phyloP scores from a whole-genome alignment of 352 stramenopile species.

The Aphanomyces astaci region DNA sequence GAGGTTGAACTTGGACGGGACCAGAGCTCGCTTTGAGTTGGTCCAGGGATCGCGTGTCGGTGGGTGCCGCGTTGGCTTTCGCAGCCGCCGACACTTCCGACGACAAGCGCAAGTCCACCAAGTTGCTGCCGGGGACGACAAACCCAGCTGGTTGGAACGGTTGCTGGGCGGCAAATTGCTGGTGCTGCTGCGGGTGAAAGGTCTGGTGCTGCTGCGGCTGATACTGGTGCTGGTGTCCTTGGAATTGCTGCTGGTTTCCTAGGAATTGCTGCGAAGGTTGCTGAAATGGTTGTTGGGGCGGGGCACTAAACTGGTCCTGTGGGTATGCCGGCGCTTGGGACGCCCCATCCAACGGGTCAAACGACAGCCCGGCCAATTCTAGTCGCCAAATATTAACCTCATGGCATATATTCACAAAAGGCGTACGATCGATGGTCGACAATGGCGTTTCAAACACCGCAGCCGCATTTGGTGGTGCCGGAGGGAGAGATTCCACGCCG shows the following conservation, averaged over 20 bases:
- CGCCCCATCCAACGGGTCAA: conserved; percentile 3
- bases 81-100: conserved; percentile 16
- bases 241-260: conserved; percentile 3
- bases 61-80: neutral
- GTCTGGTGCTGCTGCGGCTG: neutral
- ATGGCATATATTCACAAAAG: too few species aligned
- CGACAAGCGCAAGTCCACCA: conserved; percentile 15
- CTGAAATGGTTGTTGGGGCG: neutral
- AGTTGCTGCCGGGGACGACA: conserved; percentile 13
- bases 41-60: conserved; percentile 16
- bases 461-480: neutral
- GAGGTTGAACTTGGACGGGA: neutral
- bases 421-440: conserved; percentile 22
- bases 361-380: conserved; percentile 21
- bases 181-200: neutral
- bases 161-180: neutral
- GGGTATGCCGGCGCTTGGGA: neutral
- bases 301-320: neutral
- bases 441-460: neutral
- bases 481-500: conserved; percentile 11
- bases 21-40: conserved; percentile 1
- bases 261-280: neutral
- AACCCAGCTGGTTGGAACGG: too few species aligned
- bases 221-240: conserved; percentile 5
- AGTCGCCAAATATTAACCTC: too few species aligned